These are phyloP conservation scores for Mercurialis annua DNA, from an alignment of 345 rosid genomes.

Conservation along the genomic window DNA sequence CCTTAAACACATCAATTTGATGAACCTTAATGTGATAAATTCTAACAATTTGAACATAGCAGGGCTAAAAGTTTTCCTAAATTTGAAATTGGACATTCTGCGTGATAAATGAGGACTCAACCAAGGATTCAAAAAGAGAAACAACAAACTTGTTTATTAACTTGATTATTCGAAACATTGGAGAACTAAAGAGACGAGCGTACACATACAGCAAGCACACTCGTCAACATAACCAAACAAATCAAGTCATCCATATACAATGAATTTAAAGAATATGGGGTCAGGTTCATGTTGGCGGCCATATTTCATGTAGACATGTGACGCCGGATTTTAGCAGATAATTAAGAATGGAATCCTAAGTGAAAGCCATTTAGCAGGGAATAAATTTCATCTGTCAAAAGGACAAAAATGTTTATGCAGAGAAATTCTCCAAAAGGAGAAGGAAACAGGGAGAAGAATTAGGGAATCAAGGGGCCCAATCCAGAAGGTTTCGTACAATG, in stretches of 20 bases:
- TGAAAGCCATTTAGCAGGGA: not conserved
- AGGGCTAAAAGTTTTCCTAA: not conserved
- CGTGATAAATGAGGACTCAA: not conserved
- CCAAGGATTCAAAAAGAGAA: not conserved
- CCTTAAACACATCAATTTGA: not conserved
- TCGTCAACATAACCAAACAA: not conserved
- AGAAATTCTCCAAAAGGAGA: not conserved
- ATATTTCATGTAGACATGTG: not conserved
- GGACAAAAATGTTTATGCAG: not conserved
- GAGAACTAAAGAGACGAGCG: not conserved
- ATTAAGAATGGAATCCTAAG: not conserved
- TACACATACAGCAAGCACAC: not conserved
- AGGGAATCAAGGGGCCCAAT: too few species aligned
- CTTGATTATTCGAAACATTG: not conserved
- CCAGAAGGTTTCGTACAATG: not conserved
- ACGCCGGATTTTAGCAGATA: not conserved
- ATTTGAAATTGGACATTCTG: not conserved
- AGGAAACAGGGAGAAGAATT: not conserved
- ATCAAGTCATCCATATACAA: not conserved
- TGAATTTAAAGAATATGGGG: not conserved
- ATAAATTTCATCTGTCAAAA: not conserved
- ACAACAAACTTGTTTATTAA: not conserved
- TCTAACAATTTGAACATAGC: conserved; percentile 1
- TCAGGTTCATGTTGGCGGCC: not conserved
- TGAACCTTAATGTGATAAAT: not conserved